Base-by-base conservation (phyloP, 2,329 filamentous ascomycete species). In the Paecilomyces fulvus region DNA sequence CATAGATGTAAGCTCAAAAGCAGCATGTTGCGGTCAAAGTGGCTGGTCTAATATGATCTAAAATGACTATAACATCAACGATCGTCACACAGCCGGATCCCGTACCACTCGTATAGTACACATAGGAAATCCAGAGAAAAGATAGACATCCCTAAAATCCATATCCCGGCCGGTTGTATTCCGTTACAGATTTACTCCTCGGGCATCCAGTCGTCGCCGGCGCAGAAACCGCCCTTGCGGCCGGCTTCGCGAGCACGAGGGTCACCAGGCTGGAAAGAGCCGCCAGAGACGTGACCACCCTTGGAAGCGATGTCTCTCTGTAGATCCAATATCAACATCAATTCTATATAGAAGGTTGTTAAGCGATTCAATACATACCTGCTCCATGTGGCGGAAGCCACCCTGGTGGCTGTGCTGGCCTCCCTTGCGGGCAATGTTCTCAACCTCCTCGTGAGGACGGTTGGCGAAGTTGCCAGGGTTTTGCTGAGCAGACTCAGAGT, bases 381-480 rank as follows among this genome's bases (percentile, higher is more conserved):
- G 56, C 12, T 56, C 58, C 65, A 67, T 67, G 43, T 48, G 25
- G 1, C 71, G 71, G 55, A 76, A 75, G 21, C 73, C 74, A 17
- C 68, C 66, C 5, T 54, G 55, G 56, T 73, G 69, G 54, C 66
- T 70, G 14, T 75, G 72, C 53, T 76, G 73, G 3, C 77, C 78
- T n/a, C 78, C 78, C 66, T 79, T 80, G 54, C 71, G 70, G 12
- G 76, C 77, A 55, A 80, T 78, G 56, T 74, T 75, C 30, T 68
- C 66, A 55, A 80, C 76, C 60, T 80, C 74, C 48, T 79, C 77
- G 54, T 74, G 77, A 57, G 77, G 71, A 43, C 76, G 75, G 69
- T 80, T 80, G 70, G 77, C 77, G 60, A 80, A 80, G 71, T 80
- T 81, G 56, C 70, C 73, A 31, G 77, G 77, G 69, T 80, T 80